Base-by-base conservation (phyloP, 2,329 filamentous ascomycete species). In the Thelonectria blattea region DNA sequence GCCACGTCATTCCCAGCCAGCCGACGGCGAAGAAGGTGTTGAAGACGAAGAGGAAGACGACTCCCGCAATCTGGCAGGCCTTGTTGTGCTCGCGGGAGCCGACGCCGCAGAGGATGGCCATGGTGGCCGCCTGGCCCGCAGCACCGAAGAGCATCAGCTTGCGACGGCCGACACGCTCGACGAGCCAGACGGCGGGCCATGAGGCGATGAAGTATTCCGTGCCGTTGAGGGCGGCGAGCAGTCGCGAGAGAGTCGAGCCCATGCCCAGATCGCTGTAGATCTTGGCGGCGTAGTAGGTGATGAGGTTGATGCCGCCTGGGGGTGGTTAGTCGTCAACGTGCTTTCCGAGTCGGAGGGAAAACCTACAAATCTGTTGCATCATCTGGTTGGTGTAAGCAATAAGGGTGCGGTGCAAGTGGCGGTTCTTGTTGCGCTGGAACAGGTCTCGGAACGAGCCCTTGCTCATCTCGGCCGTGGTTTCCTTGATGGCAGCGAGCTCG, bases 61-160 rank as follows among this genome's bases (percentile, higher is more conserved):
- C 85, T 12, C 85, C 87, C 1, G 80, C 84, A 41, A 87, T 84
- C 46, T 86, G 86, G 42, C 75, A 86, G 72, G 52, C 78, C 75
- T 64, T 80, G 65, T 79, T 74, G 4, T 75, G 68, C 50, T 83
- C 80, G 59, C 81, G 78, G 0, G 81, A 82, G 63, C 85, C 87
- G 58, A 89, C 78, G 34, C 81, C 79, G 0, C 82, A 79, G 39
- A 87, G 78, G 39, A 91, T 81, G 2, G 87, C 83, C 89, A 92
- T 91, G 52, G 85, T 80, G 1, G 75, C 78, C 1, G 84, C 86
- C 72, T 90, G 86, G 60, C 86, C 86, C 2, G 82, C 71, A 39
- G 85, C 86, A 54, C 89, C 89, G 63, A 91, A 85, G 17, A 92
- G 76, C 88, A 93, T 92, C 61, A 92, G 82, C 69, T 85, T 84